Base-by-base conservation (phyloP, 805 yeast species). In the Myxozyma neglecta region DNA sequence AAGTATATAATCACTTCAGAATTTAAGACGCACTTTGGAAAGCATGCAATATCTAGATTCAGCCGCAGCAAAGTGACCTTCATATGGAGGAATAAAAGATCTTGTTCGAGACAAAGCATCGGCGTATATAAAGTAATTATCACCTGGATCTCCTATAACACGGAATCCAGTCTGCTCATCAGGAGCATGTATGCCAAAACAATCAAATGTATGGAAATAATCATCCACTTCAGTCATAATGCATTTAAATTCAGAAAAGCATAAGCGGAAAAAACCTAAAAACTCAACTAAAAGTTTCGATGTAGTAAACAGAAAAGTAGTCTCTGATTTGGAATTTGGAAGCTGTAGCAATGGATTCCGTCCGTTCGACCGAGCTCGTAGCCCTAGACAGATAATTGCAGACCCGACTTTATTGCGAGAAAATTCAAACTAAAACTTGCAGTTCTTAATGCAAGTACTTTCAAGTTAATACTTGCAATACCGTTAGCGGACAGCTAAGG, bases 31-130 rank as follows among this genome's bases (percentile, higher is more conserved):
- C 29, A 52, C 55, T n/a, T 52, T 52, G 3, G 55, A 24, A 9
- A 52, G 39, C 47, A 52, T 42, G 44, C 55, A 52, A 5, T 52
- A 52, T 47, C 55, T 43, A 6, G 55, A 52, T 44, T 52, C 55
- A 29, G 46, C 40, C 8, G 47, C 47, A 24, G 47, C 46, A 14
- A 42, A 40, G 3, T 52, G 55, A 14, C 55, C 55, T 29, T 42
- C 55, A 24, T 42, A 52, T 8, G 55, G 55, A 7, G 55, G 55
- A 14, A 52, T 29, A 14, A 52, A 52, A 11, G 55, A 52, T 6
- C 55, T 46, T 7, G 55, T 37, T 14, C 55, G 37, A 6, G 55
- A 52, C 7, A 52, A 20, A 1, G 47, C 37, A 13, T 52, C 55
- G 8, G 47, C 24, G 37, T 52, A 52, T 20, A 29, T 52, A 13